phyloP scores from a whole-genome alignment of 305 asterid species.

The Coffea humblotiana region DNA sequence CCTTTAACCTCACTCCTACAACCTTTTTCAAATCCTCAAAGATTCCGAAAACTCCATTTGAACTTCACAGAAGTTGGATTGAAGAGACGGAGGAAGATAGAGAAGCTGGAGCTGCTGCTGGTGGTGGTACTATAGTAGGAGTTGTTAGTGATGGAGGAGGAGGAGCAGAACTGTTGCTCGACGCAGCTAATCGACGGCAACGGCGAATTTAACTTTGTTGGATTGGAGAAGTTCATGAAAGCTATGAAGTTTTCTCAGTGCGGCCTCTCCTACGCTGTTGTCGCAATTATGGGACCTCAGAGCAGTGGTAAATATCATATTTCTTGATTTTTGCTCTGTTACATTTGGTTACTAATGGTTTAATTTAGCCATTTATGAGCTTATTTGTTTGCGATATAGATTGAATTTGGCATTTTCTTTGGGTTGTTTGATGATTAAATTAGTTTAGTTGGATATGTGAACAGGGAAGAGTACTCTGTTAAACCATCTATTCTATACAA shows the following conservation, averaged over 20 bases:
- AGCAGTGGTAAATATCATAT: constrained; percentile 45
- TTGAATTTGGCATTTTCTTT: neutral
- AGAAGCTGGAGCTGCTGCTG: no score
- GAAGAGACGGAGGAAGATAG: neutral
- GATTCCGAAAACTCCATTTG: neutral
- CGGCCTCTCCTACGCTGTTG: constrained; percentile 64
- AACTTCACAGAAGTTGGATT: neutral
- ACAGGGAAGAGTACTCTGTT: constrained; percentile 66
- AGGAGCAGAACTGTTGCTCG: constrained; percentile 35
- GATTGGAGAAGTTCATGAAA: constrained; percentile 37
- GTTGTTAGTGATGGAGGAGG: neutral
- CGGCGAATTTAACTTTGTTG: constrained; percentile 53
- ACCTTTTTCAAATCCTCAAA: neutral
- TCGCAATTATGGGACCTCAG: constrained; percentile 70
- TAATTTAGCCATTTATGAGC: neutral
- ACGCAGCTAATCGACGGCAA: constrained; percentile 49
- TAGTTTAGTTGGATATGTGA: neutral
- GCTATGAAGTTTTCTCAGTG: constrained; percentile 40
- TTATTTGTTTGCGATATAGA: neutral
- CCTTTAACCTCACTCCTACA: neutral
- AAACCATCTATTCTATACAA: constrained; percentile 57
- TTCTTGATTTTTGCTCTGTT: neutral
- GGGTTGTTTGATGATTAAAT: neutral
- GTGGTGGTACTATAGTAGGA: neutral
- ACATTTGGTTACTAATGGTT: neutral